Evolutionary conservation across 257 asterid genomes (phyloP), one percentile per base, ranked within the genome.

Genomic region (Solanum sejunctum): DNA sequence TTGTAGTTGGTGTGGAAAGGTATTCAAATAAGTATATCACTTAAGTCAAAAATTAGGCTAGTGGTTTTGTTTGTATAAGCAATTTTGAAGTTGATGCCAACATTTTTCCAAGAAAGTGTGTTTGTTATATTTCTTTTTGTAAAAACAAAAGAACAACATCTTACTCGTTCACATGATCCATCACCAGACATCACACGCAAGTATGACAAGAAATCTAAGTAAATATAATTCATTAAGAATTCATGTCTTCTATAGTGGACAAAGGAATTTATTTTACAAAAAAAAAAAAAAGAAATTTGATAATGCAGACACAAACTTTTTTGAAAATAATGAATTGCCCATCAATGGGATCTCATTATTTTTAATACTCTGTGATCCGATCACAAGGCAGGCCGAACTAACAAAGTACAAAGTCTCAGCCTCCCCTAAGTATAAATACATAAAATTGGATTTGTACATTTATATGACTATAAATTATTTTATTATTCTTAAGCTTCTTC

Each of bases 331-430:
- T 12, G 71, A 63, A 58, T 36, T 83, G 80, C 85, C 83, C 88
- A 80, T 80, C 87, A 63, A 85, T 82, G 69, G 60, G 84, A 82
- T 82, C 77, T 82, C 47, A 45, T 81, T 77, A 26, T 47, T 83
- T 26, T 36, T 69, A 13, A 47, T 84, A 84, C 23, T 82, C 23
- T 84, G 71, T 64, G 87, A 88, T 88, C 85, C 82, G 88, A 88
- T 88, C 88, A 54, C 83, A 83, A 79, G 85, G 86, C 81, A 70
- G 84, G 72, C 55, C 39, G 47, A 82, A 81, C 18, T 60, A 36
- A 81, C 77, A 81, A 81, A 81, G 87, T 81, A 84, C 87, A 71
- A 70, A 73, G 70, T 21, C 41, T 63, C 84, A 17, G 56, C 23
- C 32, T 66, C 47, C 9, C 10, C 61, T 52, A 43, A 69, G 17